Evolutionary conservation across 352 stramenopile species (phyloP).

Genomic region (Phytophthora pistaciae): DNA sequence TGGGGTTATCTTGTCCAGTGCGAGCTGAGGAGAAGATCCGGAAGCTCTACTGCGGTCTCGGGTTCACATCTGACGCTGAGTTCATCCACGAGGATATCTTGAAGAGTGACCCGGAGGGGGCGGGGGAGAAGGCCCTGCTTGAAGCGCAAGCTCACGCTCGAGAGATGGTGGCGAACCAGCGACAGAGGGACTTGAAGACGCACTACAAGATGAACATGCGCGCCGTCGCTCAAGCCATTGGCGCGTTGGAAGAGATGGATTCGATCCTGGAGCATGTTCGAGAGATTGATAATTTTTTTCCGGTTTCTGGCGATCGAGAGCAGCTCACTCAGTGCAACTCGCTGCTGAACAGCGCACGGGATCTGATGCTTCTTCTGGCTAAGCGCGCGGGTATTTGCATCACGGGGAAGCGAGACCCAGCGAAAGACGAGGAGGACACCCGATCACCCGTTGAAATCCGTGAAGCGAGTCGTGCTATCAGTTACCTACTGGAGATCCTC

Average conservation of each 20-base stretch:
- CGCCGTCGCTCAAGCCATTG: slow-evolving; percentile 59
- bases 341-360: slow-evolving; percentile 44
- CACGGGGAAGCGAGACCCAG: slow-evolving; percentile 61
- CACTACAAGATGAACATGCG: slow-evolving; percentile 74
- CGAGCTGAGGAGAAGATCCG: slow-evolving; percentile 47
- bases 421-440: slow-evolving; percentile 55
- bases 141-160: slow-evolving; percentile 64
- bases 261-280: slow-evolving; percentile 47
- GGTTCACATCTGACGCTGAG: slow-evolving; percentile 53
- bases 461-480: slow-evolving; percentile 19
- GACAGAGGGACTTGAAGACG: slow-evolving; percentile 58
- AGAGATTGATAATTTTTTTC: slow-evolving; percentile 40
- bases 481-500: slow-evolving; percentile 39
- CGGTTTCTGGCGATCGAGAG: background rate
- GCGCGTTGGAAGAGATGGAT: slow-evolving; percentile 72
- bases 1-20: slow-evolving; percentile 64
- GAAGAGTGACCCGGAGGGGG: slow-evolving; percentile 74
- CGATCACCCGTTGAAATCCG: slow-evolving; percentile 55
- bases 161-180: slow-evolving; percentile 52
- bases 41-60: slow-evolving; percentile 62
- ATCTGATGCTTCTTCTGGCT: slow-evolving; percentile 57
- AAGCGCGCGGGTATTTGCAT: slow-evolving; percentile 74
- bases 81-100: slow-evolving; percentile 69
- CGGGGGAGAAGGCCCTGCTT: slow-evolving; percentile 64
- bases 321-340: slow-evolving; percentile 30